Evolutionary conservation across 345 rosid species (phyloP).

Genomic region (Mallotus nudiflorus): DNA sequence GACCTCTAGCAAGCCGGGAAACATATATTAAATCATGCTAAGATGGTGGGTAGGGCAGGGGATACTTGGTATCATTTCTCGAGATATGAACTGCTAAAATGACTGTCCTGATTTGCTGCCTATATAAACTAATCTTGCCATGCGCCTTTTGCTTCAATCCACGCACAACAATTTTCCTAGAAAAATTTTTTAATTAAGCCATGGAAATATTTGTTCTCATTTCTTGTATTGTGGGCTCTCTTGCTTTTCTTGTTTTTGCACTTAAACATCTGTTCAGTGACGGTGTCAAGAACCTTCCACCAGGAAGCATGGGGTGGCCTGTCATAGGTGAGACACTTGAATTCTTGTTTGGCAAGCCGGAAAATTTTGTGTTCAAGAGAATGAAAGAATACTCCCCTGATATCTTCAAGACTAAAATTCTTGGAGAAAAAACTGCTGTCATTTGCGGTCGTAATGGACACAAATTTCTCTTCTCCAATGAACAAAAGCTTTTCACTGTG

Average conservation of each 20-base stretch:
- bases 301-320: constrained; percentile 68
- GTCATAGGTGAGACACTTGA: constrained; percentile 46
- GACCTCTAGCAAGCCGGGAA: too few species aligned
- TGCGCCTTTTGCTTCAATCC: too few species aligned
- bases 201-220: constrained; percentile 21
- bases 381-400: constrained; percentile 47
- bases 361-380: constrained; percentile 45
- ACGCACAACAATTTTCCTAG: too few species aligned
- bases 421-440: constrained; percentile 53
- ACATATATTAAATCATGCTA: too few species aligned
- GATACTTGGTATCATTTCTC: too few species aligned
- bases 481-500: constrained; percentile 51
- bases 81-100: too few species aligned
- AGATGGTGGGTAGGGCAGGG: too few species aligned
- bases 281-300: constrained; percentile 40
- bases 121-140: not conserved
- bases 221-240: not conserved
- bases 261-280: not conserved
- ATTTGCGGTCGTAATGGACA: constrained; percentile 60
- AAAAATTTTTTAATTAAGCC: not conserved
- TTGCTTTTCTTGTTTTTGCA: not conserved
- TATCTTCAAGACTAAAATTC: constrained; percentile 56
- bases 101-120: not conserved
- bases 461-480: constrained; percentile 58
- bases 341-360: constrained; percentile 52